phyloP scores from a whole-genome alignment of 2,329 filamentous ascomycete species.

The Paecilomyces fulvus region DNA sequence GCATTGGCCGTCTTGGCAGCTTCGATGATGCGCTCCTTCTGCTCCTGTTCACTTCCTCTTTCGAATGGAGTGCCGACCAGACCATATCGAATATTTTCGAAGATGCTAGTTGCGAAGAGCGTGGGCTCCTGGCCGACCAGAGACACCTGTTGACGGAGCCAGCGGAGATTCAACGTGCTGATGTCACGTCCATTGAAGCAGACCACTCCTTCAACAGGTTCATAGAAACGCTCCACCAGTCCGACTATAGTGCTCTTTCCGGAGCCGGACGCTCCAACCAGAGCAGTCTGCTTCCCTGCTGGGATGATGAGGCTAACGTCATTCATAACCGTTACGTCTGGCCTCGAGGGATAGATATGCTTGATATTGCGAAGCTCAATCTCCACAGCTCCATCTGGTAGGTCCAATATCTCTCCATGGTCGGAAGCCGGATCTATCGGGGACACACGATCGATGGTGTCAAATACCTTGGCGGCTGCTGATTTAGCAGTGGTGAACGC shows the following conservation, averaged over 20 bases:
- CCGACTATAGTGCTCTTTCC: conserved; percentile 94
- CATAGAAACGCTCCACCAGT: conserved; percentile 87
- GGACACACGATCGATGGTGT: conserved; percentile 80
- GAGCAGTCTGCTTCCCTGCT: conserved; percentile 81
- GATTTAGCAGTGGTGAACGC: conserved; percentile 77
- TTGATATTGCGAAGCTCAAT: conserved; percentile 76
- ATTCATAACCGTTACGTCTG: conserved; percentile 82
- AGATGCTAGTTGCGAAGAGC: conserved; percentile 83
- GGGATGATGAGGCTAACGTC: conserved; percentile 71
- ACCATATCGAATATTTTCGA: conserved; percentile 81
- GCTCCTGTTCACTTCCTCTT: conserved; percentile 49
- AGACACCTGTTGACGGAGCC: conserved; percentile 86
- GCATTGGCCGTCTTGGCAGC: conserved; percentile 79
- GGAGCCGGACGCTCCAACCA: conserved; percentile 89
- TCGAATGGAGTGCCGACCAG: conserved; percentile 77
- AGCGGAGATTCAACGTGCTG: conserved; percentile 71
- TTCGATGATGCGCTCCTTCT: too few relatives aligned
- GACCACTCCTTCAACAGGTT: conserved; percentile 71
- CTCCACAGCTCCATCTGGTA: conserved; percentile 41
- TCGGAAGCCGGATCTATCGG: conserved; percentile 70
- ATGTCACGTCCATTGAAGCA: conserved; percentile 78
- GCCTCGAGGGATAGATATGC: conserved; percentile 89
- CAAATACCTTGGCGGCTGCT: conserved; percentile 84
- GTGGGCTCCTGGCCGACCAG: conserved; percentile 90
- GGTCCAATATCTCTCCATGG: conserved; percentile 62